Conservation (phyloP, 768 basidiomycete species). For the Daedaleopsis nitida region DNA sequence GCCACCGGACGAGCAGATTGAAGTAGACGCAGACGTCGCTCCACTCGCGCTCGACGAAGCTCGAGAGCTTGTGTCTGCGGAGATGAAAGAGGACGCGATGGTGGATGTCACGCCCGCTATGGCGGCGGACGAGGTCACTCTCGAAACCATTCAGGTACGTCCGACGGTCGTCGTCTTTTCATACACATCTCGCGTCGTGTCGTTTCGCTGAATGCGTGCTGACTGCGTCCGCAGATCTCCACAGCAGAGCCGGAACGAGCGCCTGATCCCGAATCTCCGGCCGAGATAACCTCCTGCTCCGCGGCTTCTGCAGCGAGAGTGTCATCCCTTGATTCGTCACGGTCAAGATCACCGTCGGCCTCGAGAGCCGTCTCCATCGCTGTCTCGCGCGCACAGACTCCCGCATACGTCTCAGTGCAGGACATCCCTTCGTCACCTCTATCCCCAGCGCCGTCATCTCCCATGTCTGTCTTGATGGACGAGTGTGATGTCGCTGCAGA, state of each 20-base stretch:
- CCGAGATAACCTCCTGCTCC: no score
- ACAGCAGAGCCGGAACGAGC: no score
- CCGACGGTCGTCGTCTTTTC: not conserved
- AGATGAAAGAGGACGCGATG: not conserved
- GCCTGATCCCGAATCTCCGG: no score
- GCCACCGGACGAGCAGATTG: not conserved
- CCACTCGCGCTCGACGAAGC: conserved; percentile 4
- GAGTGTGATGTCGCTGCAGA: conserved; percentile 1
- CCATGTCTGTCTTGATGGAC: not conserved
- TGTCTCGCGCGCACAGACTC: conserved; percentile 8
- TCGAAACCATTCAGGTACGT: not conserved
- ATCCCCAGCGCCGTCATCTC: conserved; percentile 18
- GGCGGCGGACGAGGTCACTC: not conserved
- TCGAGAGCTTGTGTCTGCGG: not conserved
- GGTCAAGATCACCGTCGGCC: not conserved
- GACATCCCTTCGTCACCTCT: conserved; percentile 19
- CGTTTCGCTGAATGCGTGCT: no score
- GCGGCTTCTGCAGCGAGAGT: no score
- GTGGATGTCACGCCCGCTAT: not conserved
- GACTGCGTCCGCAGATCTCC: not conserved
- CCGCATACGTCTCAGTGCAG: not conserved
- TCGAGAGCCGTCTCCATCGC: not conserved
- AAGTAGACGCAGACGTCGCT: conserved; percentile 6
- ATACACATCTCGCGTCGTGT: no score
- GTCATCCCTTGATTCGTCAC: not conserved